Percentiles rank a stretch among this genome's conserved stretches.
phyloP scores from a whole-genome alignment of 2,329 filamentous ascomycete genomes.

The Phaeosphaeria sp. region DNA sequence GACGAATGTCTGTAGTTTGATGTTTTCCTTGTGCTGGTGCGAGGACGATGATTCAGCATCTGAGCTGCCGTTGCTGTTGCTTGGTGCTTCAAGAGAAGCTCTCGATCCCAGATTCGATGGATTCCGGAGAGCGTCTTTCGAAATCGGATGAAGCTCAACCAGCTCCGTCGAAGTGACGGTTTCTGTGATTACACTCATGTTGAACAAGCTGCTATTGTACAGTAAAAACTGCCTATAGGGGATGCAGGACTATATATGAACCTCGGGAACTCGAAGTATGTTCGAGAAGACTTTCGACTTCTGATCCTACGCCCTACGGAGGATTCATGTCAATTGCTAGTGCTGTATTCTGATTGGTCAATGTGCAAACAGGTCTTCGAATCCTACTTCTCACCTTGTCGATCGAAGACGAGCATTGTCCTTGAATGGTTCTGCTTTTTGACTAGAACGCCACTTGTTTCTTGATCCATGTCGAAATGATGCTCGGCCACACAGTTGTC shows the following conservation, averaged over 20 bases:
- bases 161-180: background rate
- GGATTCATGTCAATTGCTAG: conserved; percentile 3
- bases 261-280: background rate
- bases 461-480: background rate
- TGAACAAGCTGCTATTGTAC: background rate
- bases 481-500: background rate
- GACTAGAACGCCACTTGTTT: background rate
- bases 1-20: conserved; percentile 7
- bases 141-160: background rate
- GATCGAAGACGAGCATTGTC: background rate
- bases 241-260: background rate
- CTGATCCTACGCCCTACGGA: background rate
- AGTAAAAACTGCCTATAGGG: background rate
- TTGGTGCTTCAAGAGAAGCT: background rate
- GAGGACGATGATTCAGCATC: background rate
- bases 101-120: background rate
- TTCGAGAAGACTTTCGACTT: background rate
- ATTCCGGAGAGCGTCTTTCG: background rate
- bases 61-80: background rate
- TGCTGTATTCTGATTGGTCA: background rate
- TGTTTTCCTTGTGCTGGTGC: background rate
- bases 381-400: background rate
- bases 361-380: background rate
- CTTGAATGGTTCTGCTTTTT: background rate
- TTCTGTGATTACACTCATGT: background rate